Evolutionary conservation across 163 green algal species (phyloP), one percentile per base, ranked within the genome.

Genomic region (Chlamydomonas reinhardtii): DNA sequence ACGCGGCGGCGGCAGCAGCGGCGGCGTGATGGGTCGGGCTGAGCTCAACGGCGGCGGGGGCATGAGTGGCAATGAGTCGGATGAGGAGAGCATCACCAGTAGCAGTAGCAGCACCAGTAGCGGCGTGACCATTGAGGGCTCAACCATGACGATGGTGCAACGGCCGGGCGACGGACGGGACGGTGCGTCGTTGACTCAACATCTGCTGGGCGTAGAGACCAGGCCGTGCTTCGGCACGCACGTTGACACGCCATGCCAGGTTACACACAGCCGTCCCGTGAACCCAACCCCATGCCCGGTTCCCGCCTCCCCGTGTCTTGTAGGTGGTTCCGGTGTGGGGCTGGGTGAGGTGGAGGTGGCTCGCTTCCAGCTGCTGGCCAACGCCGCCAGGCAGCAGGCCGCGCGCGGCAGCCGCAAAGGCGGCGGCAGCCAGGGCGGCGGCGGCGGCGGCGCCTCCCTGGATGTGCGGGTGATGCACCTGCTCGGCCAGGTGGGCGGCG

Each of bases 401-500:
- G 48, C 48, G 48, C 48, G 48, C 48, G 48, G 48, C 48, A 56
- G 48, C 48, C 48, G 48, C 48, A 17, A 56, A 9, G 48, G 48
- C 14, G 48, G 48, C 48, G 48, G 48, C 48, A 56, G 48, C 48
- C 43, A 39, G 69, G 68, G 79, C 17, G 39, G 77, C 48, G 66
- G 19, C 32, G 79, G 79, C 17, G 34, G 69, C 2, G 19, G 20
- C 6, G 78, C 52, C 24, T 54, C 79, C 0, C 52, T 85, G 68
- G 79, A 85, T 2, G 79, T 85, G 48, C 61, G 72, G 68, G 48
- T 85, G n/a, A 68, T 85, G 68, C 70, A 89, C 65, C 73, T 87
- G 56, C 85, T 92, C 81, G 56, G 85, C 15, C 88, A 90, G 73
- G 73, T 79, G 48, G 52, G 73, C 2, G n/a, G n/a, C n/a, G n/a